A percentile compares a stretch with the other conserved stretches of the same genome.
Evolutionary conservation across 1,139 yeast species (phyloP).

Genomic region (Suhomyces guaymorum): DNA sequence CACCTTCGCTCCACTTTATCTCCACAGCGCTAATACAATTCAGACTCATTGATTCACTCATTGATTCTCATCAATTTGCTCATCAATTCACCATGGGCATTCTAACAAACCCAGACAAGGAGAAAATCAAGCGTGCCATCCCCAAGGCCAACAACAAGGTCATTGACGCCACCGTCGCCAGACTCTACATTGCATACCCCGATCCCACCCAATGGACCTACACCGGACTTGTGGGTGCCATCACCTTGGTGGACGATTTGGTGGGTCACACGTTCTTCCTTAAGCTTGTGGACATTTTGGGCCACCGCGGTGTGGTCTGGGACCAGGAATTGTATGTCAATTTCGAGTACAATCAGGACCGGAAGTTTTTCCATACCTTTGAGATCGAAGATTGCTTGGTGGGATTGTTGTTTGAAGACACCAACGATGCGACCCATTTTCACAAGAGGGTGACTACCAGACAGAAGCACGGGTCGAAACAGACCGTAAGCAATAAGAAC

Average conservation of each 20-base stretch:
- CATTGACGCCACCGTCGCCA: conserved; percentile 86
- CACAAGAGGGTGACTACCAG: conserved; percentile 72
- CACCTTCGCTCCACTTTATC: too few relatives aligned
- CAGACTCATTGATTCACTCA: too few relatives aligned
- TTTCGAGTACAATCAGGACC: conserved; percentile 87
- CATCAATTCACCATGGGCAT: too few relatives aligned
- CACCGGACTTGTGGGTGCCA: conserved; percentile 88
- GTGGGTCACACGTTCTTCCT: conserved; percentile 94
- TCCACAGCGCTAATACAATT: too few relatives aligned
- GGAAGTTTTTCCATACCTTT: conserved; percentile 92
- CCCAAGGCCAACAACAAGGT: conserved; percentile 89
- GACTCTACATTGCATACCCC: conserved; percentile 88
- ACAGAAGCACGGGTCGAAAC: conserved; percentile 81
- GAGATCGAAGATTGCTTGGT: conserved; percentile 88
- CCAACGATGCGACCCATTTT: conserved; percentile 84
- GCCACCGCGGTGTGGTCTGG: conserved; percentile 88
- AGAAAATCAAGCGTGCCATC: conserved; percentile 79
- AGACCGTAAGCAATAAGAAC: conserved; percentile 79
- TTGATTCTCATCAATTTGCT: too few relatives aligned
- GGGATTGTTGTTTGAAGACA: conserved; percentile 90
- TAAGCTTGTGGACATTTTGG: conserved; percentile 80
- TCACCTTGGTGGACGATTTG: conserved; percentile 82
- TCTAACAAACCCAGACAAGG: conserved; percentile 72
- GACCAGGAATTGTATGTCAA: conserved; percentile 92
- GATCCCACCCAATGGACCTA: conserved; percentile 78